Conservation (phyloP, 345 rosid species). For the Microcos paniculata region DNA sequence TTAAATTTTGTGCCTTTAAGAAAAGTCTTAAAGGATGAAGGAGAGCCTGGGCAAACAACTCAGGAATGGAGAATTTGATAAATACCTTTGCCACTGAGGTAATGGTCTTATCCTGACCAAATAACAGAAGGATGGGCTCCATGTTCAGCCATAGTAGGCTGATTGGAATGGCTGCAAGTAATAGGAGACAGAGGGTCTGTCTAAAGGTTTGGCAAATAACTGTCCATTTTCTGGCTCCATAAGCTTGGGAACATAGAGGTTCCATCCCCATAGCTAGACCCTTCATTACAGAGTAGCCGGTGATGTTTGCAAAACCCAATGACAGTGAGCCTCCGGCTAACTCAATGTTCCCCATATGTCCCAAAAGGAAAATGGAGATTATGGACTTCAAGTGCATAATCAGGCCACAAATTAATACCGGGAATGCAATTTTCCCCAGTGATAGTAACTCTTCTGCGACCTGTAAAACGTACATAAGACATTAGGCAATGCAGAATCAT, state of each 20-base stretch:
- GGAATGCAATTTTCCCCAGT: constrained; percentile 24
- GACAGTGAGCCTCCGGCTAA: constrained; percentile 36
- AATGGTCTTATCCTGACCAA: constrained; percentile 26
- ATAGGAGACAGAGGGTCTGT: constrained; percentile 27
- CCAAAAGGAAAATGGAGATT: constrained; percentile 35
- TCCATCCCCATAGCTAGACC: constrained; percentile 45
- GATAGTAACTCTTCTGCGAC: constrained; percentile 22
- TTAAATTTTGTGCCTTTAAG: constrained; percentile 34
- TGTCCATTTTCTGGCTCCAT: constrained; percentile 30
- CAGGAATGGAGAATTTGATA: constrained; percentile 36
- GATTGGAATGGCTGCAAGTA: constrained; percentile 26
- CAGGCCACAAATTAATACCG: constrained; percentile 20
- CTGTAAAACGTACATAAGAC: constrained; percentile 20
- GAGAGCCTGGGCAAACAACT: constrained; percentile 36
- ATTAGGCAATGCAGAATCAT: not conserved
- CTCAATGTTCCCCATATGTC: constrained; percentile 29
- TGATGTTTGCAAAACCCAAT: constrained; percentile 35
- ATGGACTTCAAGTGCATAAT: constrained; percentile 26
- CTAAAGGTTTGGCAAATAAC: constrained; percentile 27
- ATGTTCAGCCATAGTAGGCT: constrained; percentile 28
- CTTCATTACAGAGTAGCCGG: constrained; percentile 35
- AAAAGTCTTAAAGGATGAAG: constrained; percentile 36
- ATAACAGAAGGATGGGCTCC: constrained; percentile 27
- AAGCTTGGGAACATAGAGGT: constrained; percentile 40
- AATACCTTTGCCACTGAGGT: constrained; percentile 28